Conservation (phyloP, 1,139 yeast genomes). For the Protomyces arabidopsidicola region DNA sequence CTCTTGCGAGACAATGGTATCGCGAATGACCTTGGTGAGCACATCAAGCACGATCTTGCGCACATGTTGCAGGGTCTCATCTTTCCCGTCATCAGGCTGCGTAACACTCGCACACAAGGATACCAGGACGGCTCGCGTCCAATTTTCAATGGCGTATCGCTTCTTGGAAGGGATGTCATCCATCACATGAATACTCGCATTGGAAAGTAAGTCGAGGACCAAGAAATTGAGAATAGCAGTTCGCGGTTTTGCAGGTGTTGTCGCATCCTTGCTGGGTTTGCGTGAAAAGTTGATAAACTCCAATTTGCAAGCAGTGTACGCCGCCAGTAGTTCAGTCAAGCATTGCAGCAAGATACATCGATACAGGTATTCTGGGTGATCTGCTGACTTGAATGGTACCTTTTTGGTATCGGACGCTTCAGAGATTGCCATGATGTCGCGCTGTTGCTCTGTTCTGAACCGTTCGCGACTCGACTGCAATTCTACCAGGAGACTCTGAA, state of each 20-base stretch:
- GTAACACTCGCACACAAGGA: conserved; percentile 56
- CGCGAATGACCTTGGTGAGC: conserved; percentile 58
- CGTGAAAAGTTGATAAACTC: conserved; percentile 71
- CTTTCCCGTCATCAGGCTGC: conserved; percentile 45
- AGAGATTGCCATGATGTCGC: background rate
- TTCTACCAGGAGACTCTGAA: background rate
- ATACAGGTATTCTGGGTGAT: conserved; percentile 54
- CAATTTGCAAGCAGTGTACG: conserved; percentile 74
- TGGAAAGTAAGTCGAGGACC: conserved; percentile 67
- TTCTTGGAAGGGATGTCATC: conserved; percentile 40
- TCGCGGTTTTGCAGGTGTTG: conserved; percentile 51
- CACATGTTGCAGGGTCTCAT: conserved; percentile 38
- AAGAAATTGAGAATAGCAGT: conserved; percentile 73
- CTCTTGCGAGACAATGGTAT: conserved; percentile 42
- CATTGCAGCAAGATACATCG: conserved; percentile 64
- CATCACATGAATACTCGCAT: conserved; percentile 43
- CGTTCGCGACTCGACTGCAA: background rate
- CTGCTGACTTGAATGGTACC: conserved; percentile 36
- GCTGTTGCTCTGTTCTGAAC: background rate
- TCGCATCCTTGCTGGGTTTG: conserved; percentile 34
- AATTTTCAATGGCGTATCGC: conserved; percentile 40
- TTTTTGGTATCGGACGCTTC: background rate
- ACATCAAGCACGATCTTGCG: conserved; percentile 71
- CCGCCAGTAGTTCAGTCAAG: conserved; percentile 65
- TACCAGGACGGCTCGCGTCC: conserved; percentile 36